These are phyloP conservation scores for Hortiboletus campestris DNA, from an alignment of 768 basidiomycete species.

Conservation along the genomic window DNA sequence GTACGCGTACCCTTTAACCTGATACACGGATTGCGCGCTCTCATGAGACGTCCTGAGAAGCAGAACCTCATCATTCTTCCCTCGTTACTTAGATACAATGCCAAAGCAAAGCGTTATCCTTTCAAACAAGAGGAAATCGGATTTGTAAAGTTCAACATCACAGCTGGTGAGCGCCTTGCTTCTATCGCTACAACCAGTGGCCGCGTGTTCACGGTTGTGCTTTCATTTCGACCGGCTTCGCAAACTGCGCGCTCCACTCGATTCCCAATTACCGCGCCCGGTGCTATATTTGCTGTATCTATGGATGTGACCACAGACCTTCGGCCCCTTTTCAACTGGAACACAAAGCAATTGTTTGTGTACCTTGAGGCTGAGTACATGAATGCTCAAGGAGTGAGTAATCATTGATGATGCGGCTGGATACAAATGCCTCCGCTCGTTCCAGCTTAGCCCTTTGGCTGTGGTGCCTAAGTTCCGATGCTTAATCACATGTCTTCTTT, in stretches of 20 bases:
- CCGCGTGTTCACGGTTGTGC: constrained; percentile 25
- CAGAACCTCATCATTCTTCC: constrained; percentile 9
- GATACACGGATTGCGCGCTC: constrained; percentile 4
- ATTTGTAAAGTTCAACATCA: constrained; percentile 78
- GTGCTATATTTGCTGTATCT: neutral
- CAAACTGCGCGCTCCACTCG: constrained; percentile 10
- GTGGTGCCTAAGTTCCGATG: constrained; percentile 2
- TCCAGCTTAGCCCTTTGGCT: constrained; percentile 23
- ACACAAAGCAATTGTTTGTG: constrained; percentile 92
- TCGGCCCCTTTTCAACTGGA: constrained; percentile 86
- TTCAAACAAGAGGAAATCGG: constrained; percentile 71
- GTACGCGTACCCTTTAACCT: constrained; percentile 25
- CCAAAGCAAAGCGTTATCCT: constrained; percentile 52
- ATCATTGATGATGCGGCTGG: neutral
- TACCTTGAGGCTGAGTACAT: constrained; percentile 85
- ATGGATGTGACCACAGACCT: constrained; percentile 52
- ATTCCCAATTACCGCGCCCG: constrained; percentile 15
- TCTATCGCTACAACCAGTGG: constrained; percentile 26
- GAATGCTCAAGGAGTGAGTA: constrained; percentile 66
- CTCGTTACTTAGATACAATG: constrained; percentile 39
- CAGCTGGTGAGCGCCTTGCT: constrained; percentile 57
- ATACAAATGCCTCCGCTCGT: constrained; percentile 6
- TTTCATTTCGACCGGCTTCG: constrained; percentile 26
- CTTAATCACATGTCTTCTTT: constrained; percentile 13
- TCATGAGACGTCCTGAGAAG: constrained; percentile 9